Base-by-base conservation (phyloP, 805 yeast genomes). In the Cyberlindnera suaveolens region DNA sequence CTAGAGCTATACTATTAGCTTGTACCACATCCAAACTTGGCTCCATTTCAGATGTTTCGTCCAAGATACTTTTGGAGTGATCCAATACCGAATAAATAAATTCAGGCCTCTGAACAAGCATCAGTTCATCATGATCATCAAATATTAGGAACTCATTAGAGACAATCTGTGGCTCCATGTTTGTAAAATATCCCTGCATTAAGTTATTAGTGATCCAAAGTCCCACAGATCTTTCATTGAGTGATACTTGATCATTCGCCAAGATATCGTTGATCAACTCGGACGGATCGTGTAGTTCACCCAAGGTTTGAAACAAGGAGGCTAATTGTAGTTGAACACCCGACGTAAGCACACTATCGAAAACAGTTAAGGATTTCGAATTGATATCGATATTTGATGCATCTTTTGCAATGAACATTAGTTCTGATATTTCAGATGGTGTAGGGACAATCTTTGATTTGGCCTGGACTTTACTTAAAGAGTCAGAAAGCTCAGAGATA, bases 1-100 rank as follows among this genome's bases (percentile, higher is more conserved):
- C 72, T 5, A 80, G 46, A 0, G 82, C 70, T 11, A 73, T 63
- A 3, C 65, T 57, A 20, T 43, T 45, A 1, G 49, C 52, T 38
- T 45, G 43, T 38, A 53, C 45, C 44, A 48, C 27, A 16, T 38
- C 19, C 26, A 45, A 31, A 34, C 38, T 34, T 34, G 35, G 27
- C 15, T 45, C 51, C 41, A 44, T 34, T 30, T 49, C 60, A 6
- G 69, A 53, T 1, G 63, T 43, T 4, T 62, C 61, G 31, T 70
- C 72, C 4, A 76, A 54, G 3, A 77, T 41, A 1, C 64, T 67
- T 43, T 69, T 74, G 0, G 82, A 67, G 39, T 51, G 57, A 29
- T 69, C 73, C 16, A 72, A 43, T 1, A 68, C 37, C 2, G 49
- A 45, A 39, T 58, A 66, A 3, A 62, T 54, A 8, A 58, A 51